Conservation (phyloP, 495 filamentous ascomycete genomes). For the Viridothelium virens region DNA sequence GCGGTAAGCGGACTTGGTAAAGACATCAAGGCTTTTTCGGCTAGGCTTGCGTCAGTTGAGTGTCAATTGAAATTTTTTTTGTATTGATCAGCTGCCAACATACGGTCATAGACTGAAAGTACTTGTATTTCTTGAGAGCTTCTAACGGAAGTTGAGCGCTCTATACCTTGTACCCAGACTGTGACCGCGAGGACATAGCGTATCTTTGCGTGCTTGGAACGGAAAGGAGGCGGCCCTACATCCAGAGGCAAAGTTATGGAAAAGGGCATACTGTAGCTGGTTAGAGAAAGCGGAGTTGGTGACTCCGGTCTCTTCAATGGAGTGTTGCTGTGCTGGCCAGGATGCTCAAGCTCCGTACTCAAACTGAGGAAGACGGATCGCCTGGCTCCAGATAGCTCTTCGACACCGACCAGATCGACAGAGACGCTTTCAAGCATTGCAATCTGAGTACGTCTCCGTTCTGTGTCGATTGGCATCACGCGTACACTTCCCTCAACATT, state of each 20-base stretch:
- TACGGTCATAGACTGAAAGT: slow-evolving; percentile 34
- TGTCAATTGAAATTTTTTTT: slow-evolving; percentile 16
- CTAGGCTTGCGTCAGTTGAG: slow-evolving; percentile 25
- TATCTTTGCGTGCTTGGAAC: slow-evolving; percentile 45
- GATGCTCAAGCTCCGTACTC: slow-evolving; percentile 38
- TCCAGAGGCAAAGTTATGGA: slow-evolving; percentile 46
- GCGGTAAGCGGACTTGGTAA: slow-evolving; percentile 45
- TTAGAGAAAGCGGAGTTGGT: not conserved
- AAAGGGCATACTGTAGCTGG: slow-evolving; percentile 37
- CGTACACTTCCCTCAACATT: slow-evolving; percentile 36
- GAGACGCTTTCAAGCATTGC: slow-evolving; percentile 28
- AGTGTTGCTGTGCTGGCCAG: not conserved
- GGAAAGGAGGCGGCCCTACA: slow-evolving; percentile 49
- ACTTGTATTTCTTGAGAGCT: slow-evolving; percentile 33
- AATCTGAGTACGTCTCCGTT: slow-evolving; percentile 16
- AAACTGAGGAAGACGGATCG: slow-evolving; percentile 44
- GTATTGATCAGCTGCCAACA: not conserved
- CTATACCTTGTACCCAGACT: slow-evolving; percentile 36
- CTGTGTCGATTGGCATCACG: slow-evolving; percentile 33
- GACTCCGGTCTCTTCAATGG: not conserved
- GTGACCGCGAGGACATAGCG: slow-evolving; percentile 42
- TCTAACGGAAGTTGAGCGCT: slow-evolving; percentile 38
- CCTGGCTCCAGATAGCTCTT: slow-evolving; percentile 39
- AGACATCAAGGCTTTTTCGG: slow-evolving; percentile 47
- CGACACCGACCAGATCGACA: slow-evolving; percentile 46